phyloP scores from a whole-genome alignment of 2,329 filamentous ascomycete genomes.

The Teratosphaeria viscida region DNA sequence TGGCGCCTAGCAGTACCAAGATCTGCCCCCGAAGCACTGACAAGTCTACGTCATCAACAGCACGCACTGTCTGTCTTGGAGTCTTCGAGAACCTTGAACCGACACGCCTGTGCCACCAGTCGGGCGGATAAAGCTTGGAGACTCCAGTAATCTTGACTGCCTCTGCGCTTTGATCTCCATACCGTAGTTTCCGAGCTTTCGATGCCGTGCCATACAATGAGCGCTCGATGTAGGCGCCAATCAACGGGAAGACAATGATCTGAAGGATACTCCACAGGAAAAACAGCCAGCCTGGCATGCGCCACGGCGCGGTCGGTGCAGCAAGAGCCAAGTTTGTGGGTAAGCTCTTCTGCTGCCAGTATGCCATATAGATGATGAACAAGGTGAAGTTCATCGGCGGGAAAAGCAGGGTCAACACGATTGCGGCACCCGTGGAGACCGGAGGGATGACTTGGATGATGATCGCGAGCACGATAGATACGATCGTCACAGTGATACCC shows the following conservation, averaged over 20 bases:
- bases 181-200: slow-evolving; percentile 35
- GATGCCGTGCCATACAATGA: slow-evolving; percentile 65
- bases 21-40: slow-evolving; percentile 69
- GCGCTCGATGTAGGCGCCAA: slow-evolving; percentile 66
- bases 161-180: slow-evolving; percentile 18
- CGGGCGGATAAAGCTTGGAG: slow-evolving; percentile 67
- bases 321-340: slow-evolving; percentile 51
- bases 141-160: slow-evolving; percentile 64
- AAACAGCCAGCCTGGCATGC: slow-evolving; percentile 61
- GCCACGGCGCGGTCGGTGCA: slow-evolving; percentile 50
- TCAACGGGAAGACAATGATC: slow-evolving; percentile 63
- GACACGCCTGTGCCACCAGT: slow-evolving; percentile 44
- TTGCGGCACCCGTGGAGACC: slow-evolving; percentile 53
- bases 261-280: slow-evolving; percentile 72
- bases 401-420: slow-evolving; percentile 65
- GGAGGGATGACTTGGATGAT: slow-evolving; percentile 64
- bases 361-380: slow-evolving; percentile 68
- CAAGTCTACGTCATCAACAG: slow-evolving; percentile 64
- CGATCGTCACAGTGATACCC: slow-evolving; percentile 67
- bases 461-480: slow-evolving; percentile 66
- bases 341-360: slow-evolving; percentile 56
- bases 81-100: slow-evolving; percentile 38
- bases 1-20: slow-evolving; percentile 74
- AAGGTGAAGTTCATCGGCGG: slow-evolving; percentile 81
- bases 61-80: slow-evolving; percentile 57